Base-by-base conservation (phyloP, 2,329 filamentous ascomycete species). In the Alternaria sp. region DNA sequence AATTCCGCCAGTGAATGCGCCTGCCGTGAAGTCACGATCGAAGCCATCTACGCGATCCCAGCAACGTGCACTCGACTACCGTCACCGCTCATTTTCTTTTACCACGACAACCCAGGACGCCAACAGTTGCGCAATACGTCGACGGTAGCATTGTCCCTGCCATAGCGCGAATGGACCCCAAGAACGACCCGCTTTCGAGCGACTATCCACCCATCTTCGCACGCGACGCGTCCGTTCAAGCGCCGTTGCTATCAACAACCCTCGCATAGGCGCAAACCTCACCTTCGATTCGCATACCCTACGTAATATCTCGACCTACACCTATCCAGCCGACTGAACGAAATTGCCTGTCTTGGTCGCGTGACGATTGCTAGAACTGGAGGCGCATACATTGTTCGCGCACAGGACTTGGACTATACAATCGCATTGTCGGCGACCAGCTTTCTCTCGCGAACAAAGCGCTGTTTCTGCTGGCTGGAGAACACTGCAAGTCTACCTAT, bases 171-270 rank as follows among this genome's bases (percentile, higher is more conserved):
- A 79, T 79, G 77, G 77, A 77, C 66, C 77, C 74, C 28, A 74
- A 77, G 62, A 53, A 55, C 59, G 75, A 78, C 51, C 74, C 77
- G 71, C 74, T 78, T 54, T 70, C 75, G 67, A 78, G 74, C 71
- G 77, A 78, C 66, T 78, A 73, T 50, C 73, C 76, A 49, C 75
- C 76, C 9, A 54, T 73, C 15, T 77, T 74, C 64, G 62, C 69
- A 61, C 70, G 70, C 69, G 67, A 67, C 67, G 49, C 63, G 26
- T 53, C 56, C 45, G 43, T 52, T 43, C 57, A 47, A 65, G 28
- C 45, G 40, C 32, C 40, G 40, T 57, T 51, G 15, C 59, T 13
- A 62, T 51, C 67, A 28, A 55, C 36, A 26, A 30, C 19, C 12
- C n/a, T 51, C 30, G 25, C 47, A 54, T 55, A 55, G 32, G 55